Percentiles rank a stretch among this genome's conserved stretches.
Conservation (phyloP, 768 basidiomycete species). For the Tricholoma matsutake region DNA sequence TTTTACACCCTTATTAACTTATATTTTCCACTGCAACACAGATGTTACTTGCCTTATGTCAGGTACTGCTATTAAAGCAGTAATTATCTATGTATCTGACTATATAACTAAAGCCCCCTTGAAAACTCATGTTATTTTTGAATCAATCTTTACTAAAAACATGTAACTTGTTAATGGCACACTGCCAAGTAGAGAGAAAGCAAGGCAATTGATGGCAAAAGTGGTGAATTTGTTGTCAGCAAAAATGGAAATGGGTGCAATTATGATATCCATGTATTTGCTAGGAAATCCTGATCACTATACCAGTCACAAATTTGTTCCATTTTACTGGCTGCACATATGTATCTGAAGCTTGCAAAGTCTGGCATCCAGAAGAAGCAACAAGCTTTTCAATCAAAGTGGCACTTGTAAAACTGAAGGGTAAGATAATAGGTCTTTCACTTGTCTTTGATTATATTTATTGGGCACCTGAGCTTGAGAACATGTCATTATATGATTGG, state of each 20-base stretch:
- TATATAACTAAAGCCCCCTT: constrained; percentile 38
- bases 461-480: constrained; percentile 16
- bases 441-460: constrained; percentile 33
- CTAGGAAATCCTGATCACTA: no score
- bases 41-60: constrained; percentile 37
- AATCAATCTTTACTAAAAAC: constrained; percentile 25
- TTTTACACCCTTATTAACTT: constrained; percentile 26
- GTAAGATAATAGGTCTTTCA: constrained; percentile 20
- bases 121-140: constrained; percentile 38
- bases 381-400: constrained; percentile 12
- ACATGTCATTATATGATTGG: constrained; percentile 28
- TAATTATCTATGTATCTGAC: no score
- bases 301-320: no score
- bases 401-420: constrained; percentile 14
- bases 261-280: no score
- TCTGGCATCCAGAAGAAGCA: constrained; percentile 1
- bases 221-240: constrained; percentile 27
- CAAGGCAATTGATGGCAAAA: constrained; percentile 26
- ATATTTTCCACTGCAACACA: constrained; percentile 35
- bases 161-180: constrained; percentile 17
- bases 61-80: no score
- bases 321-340: constrained; percentile 17
- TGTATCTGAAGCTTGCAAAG: constrained; percentile 20
- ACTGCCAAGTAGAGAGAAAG: constrained; percentile 14
- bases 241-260: constrained; percentile 35